These are phyloP conservation scores for Flaveria linearis DNA, from an alignment of 129 eudicot genomes.

Conservation along the genomic window DNA sequence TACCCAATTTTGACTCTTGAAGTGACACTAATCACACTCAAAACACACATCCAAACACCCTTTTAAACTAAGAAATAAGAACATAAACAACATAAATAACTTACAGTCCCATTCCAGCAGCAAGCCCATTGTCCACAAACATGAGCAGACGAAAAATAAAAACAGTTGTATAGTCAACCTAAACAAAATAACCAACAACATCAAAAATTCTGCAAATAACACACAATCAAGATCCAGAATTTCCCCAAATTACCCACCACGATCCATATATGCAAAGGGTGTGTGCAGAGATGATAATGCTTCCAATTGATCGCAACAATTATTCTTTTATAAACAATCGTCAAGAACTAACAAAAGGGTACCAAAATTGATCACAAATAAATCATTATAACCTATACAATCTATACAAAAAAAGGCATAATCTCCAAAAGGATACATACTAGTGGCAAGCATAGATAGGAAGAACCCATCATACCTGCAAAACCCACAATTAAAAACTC, in stretches of 20 bases:
- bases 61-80: background rate
- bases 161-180: conserved; percentile 92
- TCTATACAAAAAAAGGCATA: background rate
- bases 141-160: conserved; percentile 88
- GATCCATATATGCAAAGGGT: conserved; percentile 91
- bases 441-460: conserved; percentile 96
- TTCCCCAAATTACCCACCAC: conserved; percentile 60
- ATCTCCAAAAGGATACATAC: conserved; percentile 76
- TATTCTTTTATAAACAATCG: conserved; percentile 53
- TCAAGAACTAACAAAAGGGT: conserved; percentile 43
- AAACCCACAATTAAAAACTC: conserved; percentile 21
- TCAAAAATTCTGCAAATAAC: background rate
- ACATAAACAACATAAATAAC: conserved; percentile 20
- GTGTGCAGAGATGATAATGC: conserved; percentile 69
- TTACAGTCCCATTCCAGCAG: conserved; percentile 99
- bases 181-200: conserved; percentile 14
- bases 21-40: background rate
- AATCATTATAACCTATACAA: background rate
- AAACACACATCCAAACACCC: background rate
- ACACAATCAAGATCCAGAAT: conserved; percentile 12
- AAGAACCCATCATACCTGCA: conserved; percentile 98
- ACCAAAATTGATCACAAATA: background rate
- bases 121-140: conserved; percentile 96
- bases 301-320: conserved; percentile 92
- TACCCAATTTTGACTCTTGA: background rate